Conservation (phyloP, 441 rosid genomes). For the Rhodomyrtus psidioides region DNA sequence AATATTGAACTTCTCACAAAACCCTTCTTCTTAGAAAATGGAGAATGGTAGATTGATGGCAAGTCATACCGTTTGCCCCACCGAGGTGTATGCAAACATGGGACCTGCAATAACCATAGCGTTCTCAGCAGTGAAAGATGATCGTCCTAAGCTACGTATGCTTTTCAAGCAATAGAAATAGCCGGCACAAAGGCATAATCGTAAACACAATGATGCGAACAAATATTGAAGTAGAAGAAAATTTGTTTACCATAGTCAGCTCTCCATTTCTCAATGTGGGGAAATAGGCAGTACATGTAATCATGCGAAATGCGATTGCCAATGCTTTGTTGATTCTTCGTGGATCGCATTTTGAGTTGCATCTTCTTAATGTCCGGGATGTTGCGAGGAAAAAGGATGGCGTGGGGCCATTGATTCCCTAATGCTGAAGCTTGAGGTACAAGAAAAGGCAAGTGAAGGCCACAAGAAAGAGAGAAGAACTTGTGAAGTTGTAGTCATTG, state of each 20-base stretch:
- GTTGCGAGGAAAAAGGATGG: not conserved
- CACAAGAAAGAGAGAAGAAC: not conserved
- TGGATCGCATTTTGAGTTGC: not conserved
- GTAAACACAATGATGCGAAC: not conserved
- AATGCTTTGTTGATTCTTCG: not conserved
- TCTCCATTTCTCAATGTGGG: not conserved
- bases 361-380: not conserved
- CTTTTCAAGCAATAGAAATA: not conserved
- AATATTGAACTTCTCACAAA: too few species aligned
- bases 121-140: not conserved
- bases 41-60: slow-evolving; percentile 54
- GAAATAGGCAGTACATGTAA: not conserved
- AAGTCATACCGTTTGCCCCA: too few species aligned
- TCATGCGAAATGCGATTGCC: not conserved
- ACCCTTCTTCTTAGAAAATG: too few species aligned
- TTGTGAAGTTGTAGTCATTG: not conserved
- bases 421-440: not conserved
- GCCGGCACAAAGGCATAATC: not conserved
- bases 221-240: not conserved
- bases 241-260: not conserved
- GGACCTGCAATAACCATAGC: not conserved
- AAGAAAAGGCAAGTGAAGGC: not conserved
- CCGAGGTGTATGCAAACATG: not conserved
- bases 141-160: not conserved
- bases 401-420: not conserved